Base-by-base conservation (phyloP, 1,284 basidiomycete species). In the Microbotryum violaceum region DNA sequence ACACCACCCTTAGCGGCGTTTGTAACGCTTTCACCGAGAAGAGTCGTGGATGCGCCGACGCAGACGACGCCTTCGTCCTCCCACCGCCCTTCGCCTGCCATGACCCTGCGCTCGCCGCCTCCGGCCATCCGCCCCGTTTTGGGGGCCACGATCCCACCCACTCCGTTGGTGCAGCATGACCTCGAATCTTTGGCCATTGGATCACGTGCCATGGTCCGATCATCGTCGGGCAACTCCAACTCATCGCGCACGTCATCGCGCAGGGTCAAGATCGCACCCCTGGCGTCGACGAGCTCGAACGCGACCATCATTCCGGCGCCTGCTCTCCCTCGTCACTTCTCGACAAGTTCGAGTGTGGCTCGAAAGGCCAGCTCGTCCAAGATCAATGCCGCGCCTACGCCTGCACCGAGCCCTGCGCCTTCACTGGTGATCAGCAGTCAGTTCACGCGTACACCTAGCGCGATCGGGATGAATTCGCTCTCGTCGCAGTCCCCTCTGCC, bases 121-220 rank as follows among this genome's bases (percentile, higher is more conserved):
- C 29, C 45, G 62, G 56, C 31, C 58, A 49, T 20, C 23, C 57
- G 10, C 53, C 60, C 25, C 57, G 57, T 7, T 59, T 60, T 37
- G 25, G 63, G 8, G 60, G 60, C 6, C 56, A 51, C 14, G 16
- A 42, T 42, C 37, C 37, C 37, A 42, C 37, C 37, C 5, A 42
- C 37, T 10, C 37, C 37, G 12, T 16, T 42, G 37, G 37, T 10
- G 12, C 37, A 42, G 37, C 37, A 42, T 6, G 37, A 12, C 37
- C 14, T 42, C 5, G 37, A 16, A 42, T 10, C 12, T 42, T 14
- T 16, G 16, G 6, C 16, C 5, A 16, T 42, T 42, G 37, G 37
- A 1, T 42, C 37, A 10, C 37, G 12, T 18, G 37, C 14, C 5
- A 42, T 42, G 37, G 10, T 42, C 16, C 37, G 37, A 16, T 42